Conservation (phyloP, 495 filamentous ascomycete genomes). For the Neurospora pannonica region DNA sequence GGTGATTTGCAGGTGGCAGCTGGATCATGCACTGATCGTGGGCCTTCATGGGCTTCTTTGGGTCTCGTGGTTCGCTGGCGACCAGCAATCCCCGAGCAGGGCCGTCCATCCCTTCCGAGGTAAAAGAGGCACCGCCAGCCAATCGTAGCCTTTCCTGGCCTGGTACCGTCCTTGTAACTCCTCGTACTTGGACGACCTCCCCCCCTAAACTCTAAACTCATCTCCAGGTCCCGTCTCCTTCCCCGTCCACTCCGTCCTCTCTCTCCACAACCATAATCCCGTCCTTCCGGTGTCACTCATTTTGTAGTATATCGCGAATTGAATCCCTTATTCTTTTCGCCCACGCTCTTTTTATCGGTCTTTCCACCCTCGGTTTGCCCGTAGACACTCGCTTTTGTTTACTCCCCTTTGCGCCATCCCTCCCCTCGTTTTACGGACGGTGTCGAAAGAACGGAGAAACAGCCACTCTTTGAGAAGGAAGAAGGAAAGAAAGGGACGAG, state of each 20-base stretch:
- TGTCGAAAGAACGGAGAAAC: neutral
- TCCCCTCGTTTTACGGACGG: neutral
- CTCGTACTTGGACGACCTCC: neutral
- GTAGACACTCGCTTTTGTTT: neutral
- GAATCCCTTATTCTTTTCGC: neutral
- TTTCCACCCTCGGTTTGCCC: neutral
- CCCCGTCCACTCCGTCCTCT: neutral
- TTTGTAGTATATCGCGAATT: neutral
- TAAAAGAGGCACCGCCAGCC: neutral
- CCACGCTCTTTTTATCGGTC: neutral
- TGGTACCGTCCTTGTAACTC: neutral
- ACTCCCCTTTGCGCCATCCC: neutral
- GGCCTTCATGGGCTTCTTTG: neutral
- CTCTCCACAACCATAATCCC: neutral
- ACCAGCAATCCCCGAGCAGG: neutral
- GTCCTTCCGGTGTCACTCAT: neutral
- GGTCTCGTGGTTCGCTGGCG: neutral
- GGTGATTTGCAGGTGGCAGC: neutral
- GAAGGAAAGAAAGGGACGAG: neutral
- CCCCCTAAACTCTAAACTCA: neutral
- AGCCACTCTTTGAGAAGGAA: constrained; percentile 13
- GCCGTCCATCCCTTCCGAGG: neutral
- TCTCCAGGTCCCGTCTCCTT: neutral
- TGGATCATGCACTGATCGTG: neutral
- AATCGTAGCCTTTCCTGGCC: neutral